These are phyloP conservation scores for Pythium diclinum DNA, from an alignment of 352 stramenopile species.

Conservation along the genomic window DNA sequence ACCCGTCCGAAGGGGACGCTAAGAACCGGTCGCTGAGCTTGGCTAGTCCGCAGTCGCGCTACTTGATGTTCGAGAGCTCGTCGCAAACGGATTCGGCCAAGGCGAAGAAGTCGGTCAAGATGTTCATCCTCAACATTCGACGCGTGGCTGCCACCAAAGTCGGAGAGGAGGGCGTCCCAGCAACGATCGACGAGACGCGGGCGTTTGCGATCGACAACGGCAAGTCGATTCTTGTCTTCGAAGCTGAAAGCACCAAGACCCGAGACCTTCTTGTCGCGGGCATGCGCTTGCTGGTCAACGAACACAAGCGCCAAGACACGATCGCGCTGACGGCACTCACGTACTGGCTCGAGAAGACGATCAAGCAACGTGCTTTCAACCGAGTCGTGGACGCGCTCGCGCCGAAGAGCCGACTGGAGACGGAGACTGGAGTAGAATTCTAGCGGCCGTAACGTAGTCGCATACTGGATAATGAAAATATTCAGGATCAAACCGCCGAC, in stretches of 20 bases:
- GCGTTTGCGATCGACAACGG: slow-evolving; percentile 59
- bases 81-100: slow-evolving; percentile 5
- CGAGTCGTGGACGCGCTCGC: slow-evolving; percentile 14
- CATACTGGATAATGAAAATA: slow-evolving; percentile 1
- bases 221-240: slow-evolving; percentile 57
- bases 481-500: slow-evolving; percentile 15
- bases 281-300: slow-evolving; percentile 52
- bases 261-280: slow-evolving; percentile 66
- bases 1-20: slow-evolving; percentile 39
- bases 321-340: slow-evolving; percentile 35
- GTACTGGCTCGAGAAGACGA: slow-evolving; percentile 15
- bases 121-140: slow-evolving; percentile 58
- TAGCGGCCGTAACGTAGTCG: slow-evolving; percentile 1
- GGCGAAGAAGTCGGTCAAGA: slow-evolving; percentile 52
- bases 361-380: slow-evolving; percentile 23
- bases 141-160: slow-evolving; percentile 33
- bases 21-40: slow-evolving; percentile 52
- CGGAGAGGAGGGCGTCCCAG: background rate
- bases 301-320: slow-evolving; percentile 50
- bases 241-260: slow-evolving; percentile 62
- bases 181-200: slow-evolving; percentile 25
- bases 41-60: slow-evolving; percentile 36
- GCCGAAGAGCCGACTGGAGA: background rate
- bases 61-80: slow-evolving; percentile 54
- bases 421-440: background rate